A percentile compares a stretch with the other conserved stretches of the same genome.
phyloP scores from a whole-genome alignment of 2,329 filamentous ascomycete genomes.

The Pseudomassariella vexata region DNA sequence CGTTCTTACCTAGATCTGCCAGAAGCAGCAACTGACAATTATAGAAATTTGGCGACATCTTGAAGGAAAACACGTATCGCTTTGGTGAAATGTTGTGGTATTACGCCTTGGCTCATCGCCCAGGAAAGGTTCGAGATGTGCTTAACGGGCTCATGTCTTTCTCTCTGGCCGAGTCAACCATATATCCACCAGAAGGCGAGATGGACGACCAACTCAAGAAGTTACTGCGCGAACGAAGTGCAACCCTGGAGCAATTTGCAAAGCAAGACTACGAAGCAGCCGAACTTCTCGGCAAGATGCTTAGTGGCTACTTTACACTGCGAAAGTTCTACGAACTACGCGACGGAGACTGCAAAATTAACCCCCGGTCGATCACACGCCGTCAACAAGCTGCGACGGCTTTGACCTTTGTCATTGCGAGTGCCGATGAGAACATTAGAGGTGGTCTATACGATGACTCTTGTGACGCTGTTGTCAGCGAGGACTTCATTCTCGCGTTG shows the following conservation, averaged over 20 bases:
- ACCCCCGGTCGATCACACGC: constrained; percentile 45
- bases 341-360: constrained; percentile 48
- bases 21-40: constrained; percentile 17
- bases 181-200: constrained; percentile 65
- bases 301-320: constrained; percentile 88
- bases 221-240: constrained; percentile 66
- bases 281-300: constrained; percentile 73
- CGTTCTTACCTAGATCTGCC: constrained; percentile 20
- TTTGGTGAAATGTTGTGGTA: constrained; percentile 88
- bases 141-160: constrained; percentile 82
- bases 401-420: constrained; percentile 76
- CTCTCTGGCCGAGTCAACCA: constrained; percentile 77
- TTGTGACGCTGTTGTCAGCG: constrained; percentile 76
- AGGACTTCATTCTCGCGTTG: constrained; percentile 78
- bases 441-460: constrained; percentile 82
- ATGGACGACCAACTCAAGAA: constrained; percentile 67
- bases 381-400: constrained; percentile 67
- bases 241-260: constrained; percentile 66
- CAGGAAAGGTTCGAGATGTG: constrained; percentile 75
- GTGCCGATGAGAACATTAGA: constrained; percentile 83
- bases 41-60: constrained; percentile 76
- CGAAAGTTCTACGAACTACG: constrained; percentile 87
- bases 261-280: constrained; percentile 75
- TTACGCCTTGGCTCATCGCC: constrained; percentile 78
- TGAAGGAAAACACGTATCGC: constrained; percentile 65